Conservation (phyloP, 2,329 filamentous ascomycete genomes). For the Cercospora berteroae region DNA sequence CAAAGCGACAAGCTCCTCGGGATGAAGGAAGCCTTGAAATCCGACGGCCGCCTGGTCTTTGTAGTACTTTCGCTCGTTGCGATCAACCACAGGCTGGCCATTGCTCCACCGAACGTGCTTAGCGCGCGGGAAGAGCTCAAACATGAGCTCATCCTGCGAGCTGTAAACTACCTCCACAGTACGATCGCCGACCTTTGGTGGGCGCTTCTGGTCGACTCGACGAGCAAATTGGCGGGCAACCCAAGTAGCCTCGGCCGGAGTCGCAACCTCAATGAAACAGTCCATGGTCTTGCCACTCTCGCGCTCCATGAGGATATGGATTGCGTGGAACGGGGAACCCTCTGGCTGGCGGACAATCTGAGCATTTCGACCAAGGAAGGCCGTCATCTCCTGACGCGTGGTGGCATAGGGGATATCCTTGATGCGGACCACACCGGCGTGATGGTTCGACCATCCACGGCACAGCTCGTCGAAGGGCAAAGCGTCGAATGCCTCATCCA, state of each 20-base stretch:
- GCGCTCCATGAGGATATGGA: conserved; percentile 60
- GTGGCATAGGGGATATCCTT: conserved; percentile 52
- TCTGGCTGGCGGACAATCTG: conserved; percentile 48
- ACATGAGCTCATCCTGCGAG: conserved; percentile 50
- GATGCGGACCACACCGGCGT: conserved; percentile 32
- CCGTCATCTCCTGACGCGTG: conserved; percentile 50
- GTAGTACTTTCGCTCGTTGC: conserved; percentile 45
- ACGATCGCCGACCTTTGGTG: conserved; percentile 49
- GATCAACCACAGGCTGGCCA: conserved; percentile 35
- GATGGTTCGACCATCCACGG: conserved; percentile 38
- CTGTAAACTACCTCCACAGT: conserved; percentile 48
- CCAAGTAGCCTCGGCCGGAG: conserved; percentile 40
- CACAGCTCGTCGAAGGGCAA: conserved; percentile 34
- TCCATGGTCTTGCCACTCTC: conserved; percentile 58
- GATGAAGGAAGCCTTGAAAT: conserved; percentile 52
- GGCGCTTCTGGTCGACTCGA: conserved; percentile 39
- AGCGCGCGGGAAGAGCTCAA: conserved; percentile 52
- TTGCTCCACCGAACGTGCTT: conserved; percentile 51
- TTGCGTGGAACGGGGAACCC: conserved; percentile 45
- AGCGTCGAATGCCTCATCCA: conserved; percentile 31
- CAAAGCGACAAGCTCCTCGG: conserved; percentile 50
- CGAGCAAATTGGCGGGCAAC: conserved; percentile 41
- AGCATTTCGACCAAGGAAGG: conserved; percentile 48
- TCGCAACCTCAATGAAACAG: conserved; percentile 51
- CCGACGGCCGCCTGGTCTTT: conserved; percentile 49